Evolutionary conservation across 1,139 yeast genomes (phyloP).

Genomic region (Kurtzmaniella quercitrusa): DNA sequence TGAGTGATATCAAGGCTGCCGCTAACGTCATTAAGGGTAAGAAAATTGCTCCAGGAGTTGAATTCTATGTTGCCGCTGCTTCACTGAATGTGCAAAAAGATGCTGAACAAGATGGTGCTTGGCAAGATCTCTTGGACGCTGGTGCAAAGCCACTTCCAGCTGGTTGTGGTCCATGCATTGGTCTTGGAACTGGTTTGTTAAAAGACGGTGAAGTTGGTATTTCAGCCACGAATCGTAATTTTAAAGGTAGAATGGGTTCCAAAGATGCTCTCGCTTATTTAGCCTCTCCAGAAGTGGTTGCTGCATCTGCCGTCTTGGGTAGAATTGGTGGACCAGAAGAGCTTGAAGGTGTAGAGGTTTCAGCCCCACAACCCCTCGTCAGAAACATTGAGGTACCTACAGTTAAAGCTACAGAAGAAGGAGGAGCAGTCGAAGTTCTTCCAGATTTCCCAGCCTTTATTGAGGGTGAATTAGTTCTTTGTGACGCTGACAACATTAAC

Average conservation of each 20-base stretch:
- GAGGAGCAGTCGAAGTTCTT: conserved; percentile 60
- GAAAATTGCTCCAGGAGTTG: conserved; percentile 83
- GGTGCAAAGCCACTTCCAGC: conserved; percentile 96
- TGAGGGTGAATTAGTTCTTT: conserved; percentile 85
- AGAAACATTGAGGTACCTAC: conserved; percentile 32
- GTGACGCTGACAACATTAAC: conserved; percentile 97
- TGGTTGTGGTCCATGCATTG: conserved; percentile 99
- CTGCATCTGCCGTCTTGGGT: conserved; percentile 94
- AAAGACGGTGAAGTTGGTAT: conserved; percentile 97
- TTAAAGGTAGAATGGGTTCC: conserved; percentile 99
- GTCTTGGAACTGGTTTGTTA: conserved; percentile 88
- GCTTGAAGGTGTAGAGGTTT: conserved; percentile 54
- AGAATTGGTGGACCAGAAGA: conserved; percentile 92
- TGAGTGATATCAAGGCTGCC: conserved; percentile 91
- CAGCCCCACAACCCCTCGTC: conserved; percentile 42
- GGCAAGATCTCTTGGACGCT: conserved; percentile 85
- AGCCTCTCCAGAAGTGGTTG: conserved; percentile 97
- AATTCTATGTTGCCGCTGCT: conserved; percentile 96
- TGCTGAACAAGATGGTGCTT: conserved; percentile 86
- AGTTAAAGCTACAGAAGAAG: conserved; percentile 26
- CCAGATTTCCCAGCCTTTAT: conserved; percentile 88
- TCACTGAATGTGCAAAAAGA: conserved; percentile 89
- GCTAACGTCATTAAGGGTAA: conserved; percentile 79
- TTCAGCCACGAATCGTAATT: conserved; percentile 96
- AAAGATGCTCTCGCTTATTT: conserved; percentile 92